A percentile compares a stretch with the other conserved stretches of the same genome.
phyloP scores from a whole-genome alignment of 2,329 filamentous ascomycete genomes.

The Colletotrichum sidae region DNA sequence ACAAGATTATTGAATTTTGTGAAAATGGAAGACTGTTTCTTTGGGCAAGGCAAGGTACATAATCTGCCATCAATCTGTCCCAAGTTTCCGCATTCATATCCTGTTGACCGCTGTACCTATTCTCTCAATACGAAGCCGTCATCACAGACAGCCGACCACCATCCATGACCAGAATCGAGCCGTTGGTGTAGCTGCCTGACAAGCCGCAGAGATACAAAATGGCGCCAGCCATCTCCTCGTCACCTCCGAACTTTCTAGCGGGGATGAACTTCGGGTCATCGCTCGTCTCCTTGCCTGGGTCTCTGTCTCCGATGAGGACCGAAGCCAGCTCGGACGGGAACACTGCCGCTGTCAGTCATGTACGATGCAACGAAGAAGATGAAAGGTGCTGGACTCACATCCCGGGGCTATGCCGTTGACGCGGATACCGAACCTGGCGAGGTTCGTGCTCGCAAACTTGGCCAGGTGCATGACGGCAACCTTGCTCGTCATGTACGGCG shows the following conservation, averaged over 20 bases:
- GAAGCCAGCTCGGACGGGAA: slow-evolving; percentile 27
- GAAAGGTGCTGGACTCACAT: slow-evolving; percentile 49
- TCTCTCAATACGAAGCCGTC: slow-evolving; percentile 62
- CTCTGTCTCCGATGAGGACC: slow-evolving; percentile 17
- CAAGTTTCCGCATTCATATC: no score
- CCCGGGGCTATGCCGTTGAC: slow-evolving; percentile 61
- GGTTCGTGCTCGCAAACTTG: slow-evolving; percentile 68
- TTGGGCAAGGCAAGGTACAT: no score
- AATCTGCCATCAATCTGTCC: no score
- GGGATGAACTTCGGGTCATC: slow-evolving; percentile 56
- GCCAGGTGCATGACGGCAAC: slow-evolving; percentile 74
- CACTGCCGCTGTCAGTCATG: background rate
- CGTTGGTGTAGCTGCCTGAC: slow-evolving; percentile 75
- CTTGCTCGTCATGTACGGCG: slow-evolving; percentile 76
- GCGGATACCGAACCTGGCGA: slow-evolving; percentile 67
- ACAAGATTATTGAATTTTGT: no score
- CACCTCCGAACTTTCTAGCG: slow-evolving; percentile 64
- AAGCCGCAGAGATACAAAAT: slow-evolving; percentile 73
- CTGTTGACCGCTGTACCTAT: no score
- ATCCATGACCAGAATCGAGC: slow-evolving; percentile 70
- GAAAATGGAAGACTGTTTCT: no score
- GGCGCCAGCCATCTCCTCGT: slow-evolving; percentile 71
- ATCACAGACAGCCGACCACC: slow-evolving; percentile 69
- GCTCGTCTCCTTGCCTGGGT: slow-evolving; percentile 17
- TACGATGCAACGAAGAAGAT: background rate